Conservation (phyloP, 306 rosid genomes). For the Prosopis cineraria region DNA sequence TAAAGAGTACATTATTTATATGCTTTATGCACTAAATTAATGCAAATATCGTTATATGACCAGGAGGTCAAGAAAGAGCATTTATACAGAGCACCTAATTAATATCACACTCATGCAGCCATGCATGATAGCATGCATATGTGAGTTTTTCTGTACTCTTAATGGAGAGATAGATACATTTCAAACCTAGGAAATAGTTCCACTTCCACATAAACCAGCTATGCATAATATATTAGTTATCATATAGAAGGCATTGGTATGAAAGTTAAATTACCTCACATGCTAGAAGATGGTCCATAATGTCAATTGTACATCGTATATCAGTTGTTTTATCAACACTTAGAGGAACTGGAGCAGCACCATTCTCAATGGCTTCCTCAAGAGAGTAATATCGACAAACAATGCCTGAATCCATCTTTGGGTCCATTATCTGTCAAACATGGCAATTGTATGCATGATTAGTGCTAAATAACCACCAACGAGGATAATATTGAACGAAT, state of each 20-base stretch:
- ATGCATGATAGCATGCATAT: slow-evolving; percentile 2
- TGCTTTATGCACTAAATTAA: slow-evolving; percentile 5
- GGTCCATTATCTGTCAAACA: slow-evolving; percentile 92
- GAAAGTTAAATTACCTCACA: slow-evolving; percentile 70
- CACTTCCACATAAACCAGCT: slow-evolving; percentile 13
- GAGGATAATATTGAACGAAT: slow-evolving; percentile 1
- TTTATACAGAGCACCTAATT: neutral
- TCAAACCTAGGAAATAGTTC: neutral
- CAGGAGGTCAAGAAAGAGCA: too few relatives aligned
- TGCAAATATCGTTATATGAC: neutral
- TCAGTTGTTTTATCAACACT: slow-evolving; percentile 73
- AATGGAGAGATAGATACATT: neutral
- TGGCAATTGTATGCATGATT: slow-evolving; percentile 21
- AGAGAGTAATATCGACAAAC: slow-evolving; percentile 80
- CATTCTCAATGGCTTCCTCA: slow-evolving; percentile 92
- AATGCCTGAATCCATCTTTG: slow-evolving; percentile 99
- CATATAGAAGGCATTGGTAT: slow-evolving; percentile 18
- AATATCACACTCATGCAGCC: slow-evolving; percentile 6
- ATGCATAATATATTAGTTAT: slow-evolving; percentile 22
- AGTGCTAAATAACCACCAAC: slow-evolving; percentile 6
- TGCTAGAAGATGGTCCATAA: slow-evolving; percentile 91
- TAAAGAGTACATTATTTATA: slow-evolving; percentile 6
- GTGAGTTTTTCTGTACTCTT: neutral
- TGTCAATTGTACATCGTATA: slow-evolving; percentile 72
- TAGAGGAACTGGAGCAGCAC: slow-evolving; percentile 94